Percentiles rank a stretch among this genome's conserved stretches.
Evolutionary conservation across 148 eudicot species (phyloP).

Genomic region (Fagopyrum tataricum): DNA sequence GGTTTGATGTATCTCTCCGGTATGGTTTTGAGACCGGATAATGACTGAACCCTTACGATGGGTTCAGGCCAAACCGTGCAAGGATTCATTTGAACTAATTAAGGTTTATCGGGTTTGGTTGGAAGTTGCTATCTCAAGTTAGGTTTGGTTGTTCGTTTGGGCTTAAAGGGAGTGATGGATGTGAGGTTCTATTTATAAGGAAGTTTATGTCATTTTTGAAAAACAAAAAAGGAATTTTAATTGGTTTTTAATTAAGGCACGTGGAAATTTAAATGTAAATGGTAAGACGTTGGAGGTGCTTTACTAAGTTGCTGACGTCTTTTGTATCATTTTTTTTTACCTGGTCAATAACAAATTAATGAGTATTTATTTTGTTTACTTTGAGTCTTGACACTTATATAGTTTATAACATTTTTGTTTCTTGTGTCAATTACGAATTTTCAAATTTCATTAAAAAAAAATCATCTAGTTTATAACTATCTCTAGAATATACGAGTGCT

Average conservation of each 20-base stretch:
- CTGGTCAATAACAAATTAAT: neutral
- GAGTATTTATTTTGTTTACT: neutral
- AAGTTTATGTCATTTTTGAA: neutral
- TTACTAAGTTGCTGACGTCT: neutral
- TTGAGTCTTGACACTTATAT: neutral
- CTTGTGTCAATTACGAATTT: no score
- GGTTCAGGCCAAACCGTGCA: conserved; percentile 71
- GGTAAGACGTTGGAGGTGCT: neutral
- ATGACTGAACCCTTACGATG: conserved; percentile 67
- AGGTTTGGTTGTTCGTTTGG: neutral
- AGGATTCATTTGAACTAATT: neutral
- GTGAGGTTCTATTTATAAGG: neutral
- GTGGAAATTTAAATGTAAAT: neutral
- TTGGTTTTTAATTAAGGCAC: neutral
- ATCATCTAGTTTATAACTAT: no score
- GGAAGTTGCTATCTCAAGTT: neutral
- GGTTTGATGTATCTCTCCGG: conserved; percentile 66
- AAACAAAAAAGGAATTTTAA: neutral
- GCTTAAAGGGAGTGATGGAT: neutral
- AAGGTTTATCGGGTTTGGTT: neutral
- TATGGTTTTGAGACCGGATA: conserved; percentile 41
- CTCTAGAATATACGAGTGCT: no score
- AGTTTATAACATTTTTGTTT: no score
- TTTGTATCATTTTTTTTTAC: neutral
- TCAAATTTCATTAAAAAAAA: no score